phyloP scores from a whole-genome alignment of 192 early-diverging fungal species.

The Kappamyces sp. region DNA sequence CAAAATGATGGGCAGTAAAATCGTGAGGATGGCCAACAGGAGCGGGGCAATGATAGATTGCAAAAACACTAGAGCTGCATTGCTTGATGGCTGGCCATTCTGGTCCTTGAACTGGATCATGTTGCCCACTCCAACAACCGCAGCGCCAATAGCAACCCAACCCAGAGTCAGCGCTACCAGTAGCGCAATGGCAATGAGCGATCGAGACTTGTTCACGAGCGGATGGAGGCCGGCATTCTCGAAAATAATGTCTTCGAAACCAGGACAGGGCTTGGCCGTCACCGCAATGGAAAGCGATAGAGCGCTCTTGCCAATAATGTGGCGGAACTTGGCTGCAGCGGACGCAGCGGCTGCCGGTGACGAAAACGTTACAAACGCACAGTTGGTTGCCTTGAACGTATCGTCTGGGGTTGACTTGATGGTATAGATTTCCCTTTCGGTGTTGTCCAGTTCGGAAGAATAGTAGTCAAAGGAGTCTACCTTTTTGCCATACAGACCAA shows the following conservation, averaged over 20 bases:
- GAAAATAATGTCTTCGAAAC: slow-evolving; percentile 46
- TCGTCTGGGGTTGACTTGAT: slow-evolving; percentile 26
- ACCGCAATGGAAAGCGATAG: slow-evolving; percentile 8
- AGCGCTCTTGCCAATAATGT: not conserved
- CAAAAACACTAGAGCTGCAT: slow-evolving; percentile 19
- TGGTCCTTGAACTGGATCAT: slow-evolving; percentile 14
- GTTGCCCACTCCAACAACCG: slow-evolving; percentile 17
- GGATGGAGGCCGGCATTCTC: slow-evolving; percentile 33
- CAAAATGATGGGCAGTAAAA: slow-evolving; percentile 32
- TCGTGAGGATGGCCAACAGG: slow-evolving; percentile 27
- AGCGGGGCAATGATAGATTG: slow-evolving; percentile 31
- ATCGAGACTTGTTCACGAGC: slow-evolving; percentile 21
- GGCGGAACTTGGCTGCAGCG: slow-evolving; percentile 18
- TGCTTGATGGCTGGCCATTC: not conserved
- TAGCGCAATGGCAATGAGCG: slow-evolving; percentile 26
- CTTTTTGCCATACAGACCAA: slow-evolving; percentile 19
- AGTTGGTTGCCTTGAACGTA: slow-evolving; percentile 23
- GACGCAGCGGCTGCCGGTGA: slow-evolving; percentile 22
- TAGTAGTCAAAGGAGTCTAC: slow-evolving; percentile 39
- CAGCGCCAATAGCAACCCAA: slow-evolving; percentile 15
- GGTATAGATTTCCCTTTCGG: slow-evolving; percentile 43
- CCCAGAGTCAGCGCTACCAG: slow-evolving; percentile 27
- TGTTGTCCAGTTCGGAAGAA: slow-evolving; percentile 18
- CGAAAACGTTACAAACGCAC: slow-evolving; percentile 35
- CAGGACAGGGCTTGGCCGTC: slow-evolving; percentile 24